phyloP scores from a whole-genome alignment of 306 rosid genomes.

The Quercus glauca region DNA sequence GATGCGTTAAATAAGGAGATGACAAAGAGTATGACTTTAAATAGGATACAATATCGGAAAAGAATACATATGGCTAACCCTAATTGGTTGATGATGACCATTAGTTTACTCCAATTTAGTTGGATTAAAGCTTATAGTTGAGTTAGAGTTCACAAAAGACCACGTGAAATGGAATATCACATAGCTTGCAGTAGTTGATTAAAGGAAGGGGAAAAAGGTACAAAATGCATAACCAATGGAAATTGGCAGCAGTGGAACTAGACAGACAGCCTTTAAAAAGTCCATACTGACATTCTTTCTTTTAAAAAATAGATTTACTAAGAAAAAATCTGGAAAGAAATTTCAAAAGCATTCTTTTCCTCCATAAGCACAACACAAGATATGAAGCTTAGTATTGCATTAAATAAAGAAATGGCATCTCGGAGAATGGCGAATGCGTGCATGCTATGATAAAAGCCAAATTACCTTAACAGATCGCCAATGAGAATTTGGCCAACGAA shows the following conservation, averaged over 20 bases:
- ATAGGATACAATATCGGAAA: not conserved
- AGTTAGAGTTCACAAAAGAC: not conserved
- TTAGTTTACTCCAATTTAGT: not conserved
- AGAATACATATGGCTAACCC: not conserved
- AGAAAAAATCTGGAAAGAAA: not conserved
- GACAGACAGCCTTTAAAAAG: not conserved
- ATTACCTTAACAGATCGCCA: slow-evolving; percentile 89
- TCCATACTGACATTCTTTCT: not conserved
- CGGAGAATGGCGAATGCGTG: not conserved
- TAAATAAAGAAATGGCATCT: slow-evolving; percentile 3
- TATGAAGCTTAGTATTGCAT: not conserved
- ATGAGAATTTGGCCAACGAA: slow-evolving; percentile 83
- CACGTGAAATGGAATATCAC: not conserved
- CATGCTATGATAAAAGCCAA: not conserved
- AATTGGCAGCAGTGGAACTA: not conserved
- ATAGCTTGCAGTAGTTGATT: not conserved
- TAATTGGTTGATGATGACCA: not conserved
- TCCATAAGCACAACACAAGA: not conserved
- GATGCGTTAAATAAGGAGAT: not conserved
- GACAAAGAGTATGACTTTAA: not conserved
- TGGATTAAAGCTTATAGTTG: not conserved
- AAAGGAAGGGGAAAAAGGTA: not conserved
- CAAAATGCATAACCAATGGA: not conserved
- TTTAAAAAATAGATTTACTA: not conserved
- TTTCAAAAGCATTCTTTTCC: not conserved